phyloP scores from a whole-genome alignment of 768 basidiomycete genomes.

The Boletus barrowsii region DNA sequence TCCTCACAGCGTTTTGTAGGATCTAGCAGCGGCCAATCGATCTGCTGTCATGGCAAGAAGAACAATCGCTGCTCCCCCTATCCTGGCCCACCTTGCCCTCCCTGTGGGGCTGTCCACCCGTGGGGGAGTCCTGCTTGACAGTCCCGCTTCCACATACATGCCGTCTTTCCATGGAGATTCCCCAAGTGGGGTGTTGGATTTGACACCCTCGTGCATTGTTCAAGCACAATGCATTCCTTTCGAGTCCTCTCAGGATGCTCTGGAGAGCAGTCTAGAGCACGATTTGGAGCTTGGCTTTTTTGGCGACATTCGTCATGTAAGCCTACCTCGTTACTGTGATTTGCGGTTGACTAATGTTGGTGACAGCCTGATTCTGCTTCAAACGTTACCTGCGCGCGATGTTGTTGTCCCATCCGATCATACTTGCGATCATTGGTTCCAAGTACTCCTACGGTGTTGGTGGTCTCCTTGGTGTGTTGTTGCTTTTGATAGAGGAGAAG shows the following conservation, averaged over 20 bases:
- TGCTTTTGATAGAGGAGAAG: conserved; percentile 85
- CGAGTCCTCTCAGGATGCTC: conserved; percentile 66
- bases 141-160: conserved; percentile 60
- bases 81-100: conserved; percentile 58
- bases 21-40: conserved; percentile 52
- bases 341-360: background rate
- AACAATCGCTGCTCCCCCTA: conserved; percentile 30
- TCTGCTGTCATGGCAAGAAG: conserved; percentile 44
- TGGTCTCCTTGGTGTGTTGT: conserved; percentile 70
- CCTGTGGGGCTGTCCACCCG: too few relatives aligned
- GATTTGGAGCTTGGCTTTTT: conserved; percentile 78
- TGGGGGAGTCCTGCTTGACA: conserved; percentile 47
- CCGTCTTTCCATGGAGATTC: conserved; percentile 78
- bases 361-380: conserved; percentile 58
- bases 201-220: conserved; percentile 83
- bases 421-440: conserved; percentile 58
- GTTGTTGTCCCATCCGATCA: conserved; percentile 42
- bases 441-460: conserved; percentile 72
- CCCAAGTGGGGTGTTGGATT: conserved; percentile 85
- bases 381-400: conserved; percentile 57
- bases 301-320: conserved; percentile 82
- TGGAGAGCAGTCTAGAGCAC: conserved; percentile 67
- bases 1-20: conserved; percentile 33
- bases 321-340: conserved; percentile 15
- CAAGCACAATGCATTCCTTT: conserved; percentile 62